A percentile compares a stretch with the other conserved stretches of the same genome.
These are phyloP conservation scores for Protomyces macrosporus DNA, from an alignment of 1,139 yeast species.

Conservation along the genomic window DNA sequence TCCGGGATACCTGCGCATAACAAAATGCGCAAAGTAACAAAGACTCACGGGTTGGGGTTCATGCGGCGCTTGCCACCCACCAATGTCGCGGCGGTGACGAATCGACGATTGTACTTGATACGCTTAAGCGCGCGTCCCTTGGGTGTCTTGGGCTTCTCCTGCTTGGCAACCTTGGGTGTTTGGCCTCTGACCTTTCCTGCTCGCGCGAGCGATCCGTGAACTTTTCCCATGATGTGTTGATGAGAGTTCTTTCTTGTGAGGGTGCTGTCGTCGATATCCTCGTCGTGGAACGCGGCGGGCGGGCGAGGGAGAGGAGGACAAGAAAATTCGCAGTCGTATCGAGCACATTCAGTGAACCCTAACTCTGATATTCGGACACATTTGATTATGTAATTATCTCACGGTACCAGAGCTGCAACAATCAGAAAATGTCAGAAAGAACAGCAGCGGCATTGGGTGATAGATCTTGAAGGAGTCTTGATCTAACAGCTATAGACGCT, in stretches of 20 bases:
- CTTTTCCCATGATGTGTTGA: constrained; percentile 45
- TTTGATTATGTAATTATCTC: not conserved
- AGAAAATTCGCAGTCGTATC: too few relatives aligned
- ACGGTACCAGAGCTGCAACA: not conserved
- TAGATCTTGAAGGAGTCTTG: too few relatives aligned
- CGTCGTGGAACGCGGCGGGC: too few relatives aligned
- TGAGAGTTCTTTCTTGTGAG: not conserved
- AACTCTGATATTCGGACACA: not conserved
- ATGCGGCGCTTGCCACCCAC: constrained; percentile 85
- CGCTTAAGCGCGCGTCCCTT: constrained; percentile 98
- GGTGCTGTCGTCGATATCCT: too few relatives aligned
- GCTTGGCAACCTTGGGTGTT: constrained; percentile 90
- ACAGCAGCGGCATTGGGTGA: not conserved
- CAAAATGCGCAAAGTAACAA: not conserved
- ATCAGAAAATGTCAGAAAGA: not conserved
- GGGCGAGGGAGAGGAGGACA: too few relatives aligned
- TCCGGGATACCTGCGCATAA: not conserved
- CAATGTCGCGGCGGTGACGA: constrained; percentile 89
- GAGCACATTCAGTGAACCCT: not conserved
- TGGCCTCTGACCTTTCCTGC: constrained; percentile 99
- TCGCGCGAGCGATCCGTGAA: constrained; percentile 99
- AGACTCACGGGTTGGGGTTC: not conserved
- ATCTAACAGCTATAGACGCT: not conserved
- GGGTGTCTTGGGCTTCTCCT: constrained; percentile 67
- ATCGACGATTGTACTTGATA: constrained; percentile 97